Evolutionary conservation across 495 filamentous ascomycete species (phyloP).

Genomic region (Neurospora sp.): DNA sequence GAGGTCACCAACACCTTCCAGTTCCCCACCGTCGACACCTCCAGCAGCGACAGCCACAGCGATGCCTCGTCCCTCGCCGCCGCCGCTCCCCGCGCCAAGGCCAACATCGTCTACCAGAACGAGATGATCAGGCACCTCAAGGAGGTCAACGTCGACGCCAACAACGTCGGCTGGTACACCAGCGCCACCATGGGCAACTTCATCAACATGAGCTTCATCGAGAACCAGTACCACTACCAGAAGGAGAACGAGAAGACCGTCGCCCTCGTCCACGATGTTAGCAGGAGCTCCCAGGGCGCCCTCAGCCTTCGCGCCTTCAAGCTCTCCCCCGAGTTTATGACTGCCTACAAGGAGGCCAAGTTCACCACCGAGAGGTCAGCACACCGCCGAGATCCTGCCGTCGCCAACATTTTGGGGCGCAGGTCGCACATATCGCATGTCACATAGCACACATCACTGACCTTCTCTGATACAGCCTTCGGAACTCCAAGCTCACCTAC

Average conservation of each 20-base stretch:
- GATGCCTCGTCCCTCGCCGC: constrained; percentile 69
- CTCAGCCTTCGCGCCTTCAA: constrained; percentile 85
- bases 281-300: constrained; percentile 83
- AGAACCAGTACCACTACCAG: constrained; percentile 97
- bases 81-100: constrained; percentile 83
- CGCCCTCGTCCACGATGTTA: constrained; percentile 91
- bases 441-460: constrained; percentile 9
- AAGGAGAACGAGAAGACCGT: constrained; percentile 89
- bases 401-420: not conserved
- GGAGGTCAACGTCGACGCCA: constrained; percentile 97
- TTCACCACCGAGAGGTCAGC: constrained; percentile 89
- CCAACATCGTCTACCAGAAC: constrained; percentile 78
- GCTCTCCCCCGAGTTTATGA: constrained; percentile 80
- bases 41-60: constrained; percentile 65
- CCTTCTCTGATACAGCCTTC: constrained; percentile 48
- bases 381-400: not conserved
- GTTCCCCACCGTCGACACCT: constrained; percentile 75
- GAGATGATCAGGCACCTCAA: constrained; percentile 96
- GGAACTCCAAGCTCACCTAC: constrained; percentile 87
- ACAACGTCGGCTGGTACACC: constrained; percentile 97
- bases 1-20: constrained; percentile 93
- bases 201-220: constrained; percentile 85
- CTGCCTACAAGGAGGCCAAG: constrained; percentile 89
- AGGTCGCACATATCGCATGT: not conserved
- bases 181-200: constrained; percentile 99